phyloP scores from a whole-genome alignment of 805 yeast genomes.

The Candida fluviatilis region DNA sequence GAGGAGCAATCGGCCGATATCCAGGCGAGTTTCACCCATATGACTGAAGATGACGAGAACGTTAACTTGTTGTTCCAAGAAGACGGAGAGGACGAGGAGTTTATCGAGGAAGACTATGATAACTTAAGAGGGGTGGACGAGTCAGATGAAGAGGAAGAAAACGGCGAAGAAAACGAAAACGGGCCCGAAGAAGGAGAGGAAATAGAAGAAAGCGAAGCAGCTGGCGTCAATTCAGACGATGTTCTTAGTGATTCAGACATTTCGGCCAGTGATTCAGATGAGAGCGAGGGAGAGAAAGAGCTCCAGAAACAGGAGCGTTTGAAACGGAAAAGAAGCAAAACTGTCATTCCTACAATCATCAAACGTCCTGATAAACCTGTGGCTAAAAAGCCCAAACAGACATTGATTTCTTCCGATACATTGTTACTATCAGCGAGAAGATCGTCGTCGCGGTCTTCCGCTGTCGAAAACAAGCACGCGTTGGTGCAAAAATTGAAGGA shows the following conservation, averaged over 20 bases:
- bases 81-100: slow-evolving; percentile 31
- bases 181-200: slow-evolving; percentile 10
- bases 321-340: slow-evolving; percentile 25
- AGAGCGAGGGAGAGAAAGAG: slow-evolving; percentile 67
- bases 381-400: slow-evolving; percentile 21
- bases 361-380: slow-evolving; percentile 23
- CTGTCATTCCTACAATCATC: slow-evolving; percentile 29
- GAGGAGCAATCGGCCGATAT: slow-evolving; percentile 50
- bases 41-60: slow-evolving; percentile 69
- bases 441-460: slow-evolving; percentile 72
- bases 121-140: slow-evolving; percentile 12
- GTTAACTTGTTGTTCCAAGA: slow-evolving; percentile 67
- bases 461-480: slow-evolving; percentile 72
- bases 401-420: slow-evolving; percentile 40
- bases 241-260: slow-evolving; percentile 54
- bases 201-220: slow-evolving; percentile 12
- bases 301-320: slow-evolving; percentile 42
- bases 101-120: slow-evolving; percentile 20
- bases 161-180: slow-evolving; percentile 15
- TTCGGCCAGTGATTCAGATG: slow-evolving; percentile 50
- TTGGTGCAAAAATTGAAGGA: slow-evolving; percentile 67
- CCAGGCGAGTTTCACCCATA: slow-evolving; percentile 15
- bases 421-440: slow-evolving; percentile 54
- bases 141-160: slow-evolving; percentile 13
- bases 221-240: slow-evolving; percentile 39